phyloP scores from a whole-genome alignment of 2,329 filamentous ascomycete species.

The Parafenestella ontariensis region DNA sequence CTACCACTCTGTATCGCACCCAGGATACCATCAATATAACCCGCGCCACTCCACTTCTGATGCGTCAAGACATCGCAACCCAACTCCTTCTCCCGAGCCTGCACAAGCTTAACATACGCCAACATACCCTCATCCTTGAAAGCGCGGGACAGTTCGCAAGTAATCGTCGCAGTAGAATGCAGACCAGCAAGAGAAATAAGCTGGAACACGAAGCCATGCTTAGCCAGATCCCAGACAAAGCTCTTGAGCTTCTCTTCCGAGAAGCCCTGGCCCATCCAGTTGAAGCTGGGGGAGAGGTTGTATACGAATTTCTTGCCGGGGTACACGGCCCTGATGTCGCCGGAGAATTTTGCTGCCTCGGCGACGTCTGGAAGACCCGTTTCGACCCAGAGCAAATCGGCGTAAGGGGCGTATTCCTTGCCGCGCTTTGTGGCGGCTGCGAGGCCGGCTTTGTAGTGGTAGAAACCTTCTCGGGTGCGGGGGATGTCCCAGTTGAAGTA shows the following conservation, averaged over 20 bases:
- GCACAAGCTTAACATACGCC: constrained; percentile 94
- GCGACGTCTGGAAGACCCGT: constrained; percentile 86
- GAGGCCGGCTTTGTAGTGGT: constrained; percentile 87
- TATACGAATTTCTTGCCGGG: constrained; percentile 93
- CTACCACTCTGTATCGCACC: constrained; percentile 91
- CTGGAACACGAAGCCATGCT: constrained; percentile 76
- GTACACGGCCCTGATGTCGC: constrained; percentile 71
- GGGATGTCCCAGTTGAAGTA: constrained; percentile 92
- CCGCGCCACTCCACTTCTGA: constrained; percentile 82
- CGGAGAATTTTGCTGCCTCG: constrained; percentile 77
- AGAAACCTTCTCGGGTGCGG: constrained; percentile 90
- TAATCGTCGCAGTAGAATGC: constrained; percentile 69
- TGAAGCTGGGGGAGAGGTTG: constrained; percentile 95
- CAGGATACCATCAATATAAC: constrained; percentile 86
- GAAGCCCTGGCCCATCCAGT: constrained; percentile 98
- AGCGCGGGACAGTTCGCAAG: constrained; percentile 75
- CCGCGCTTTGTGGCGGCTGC: constrained; percentile 89
- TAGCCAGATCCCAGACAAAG: constrained; percentile 96
- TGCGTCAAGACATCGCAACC: constrained; percentile 93
- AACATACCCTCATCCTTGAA: constrained; percentile 96
- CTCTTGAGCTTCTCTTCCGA: constrained; percentile 79
- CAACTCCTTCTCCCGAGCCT: constrained; percentile 86
- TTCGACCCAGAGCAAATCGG: constrained; percentile 96
- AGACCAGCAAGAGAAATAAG: constrained; percentile 69
- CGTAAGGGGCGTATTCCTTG: constrained; percentile 87